A percentile compares a stretch with the other conserved stretches of the same genome.
phyloP scores from a whole-genome alignment of 352 stramenopile genomes.

The Phytophthora sansomeana region DNA sequence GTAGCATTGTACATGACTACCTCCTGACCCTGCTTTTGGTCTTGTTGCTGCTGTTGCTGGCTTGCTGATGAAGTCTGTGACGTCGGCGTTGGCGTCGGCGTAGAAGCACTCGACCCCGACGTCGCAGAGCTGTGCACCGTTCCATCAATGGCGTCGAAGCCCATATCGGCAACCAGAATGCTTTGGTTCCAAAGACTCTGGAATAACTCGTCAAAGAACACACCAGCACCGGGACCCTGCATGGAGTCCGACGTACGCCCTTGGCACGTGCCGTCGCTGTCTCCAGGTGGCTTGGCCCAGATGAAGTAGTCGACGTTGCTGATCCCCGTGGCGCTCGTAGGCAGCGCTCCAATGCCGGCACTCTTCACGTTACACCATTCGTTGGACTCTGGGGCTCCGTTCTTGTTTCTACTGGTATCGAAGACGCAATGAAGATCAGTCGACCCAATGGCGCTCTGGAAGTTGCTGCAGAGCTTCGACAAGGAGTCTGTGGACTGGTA shows the following conservation, averaged over 20 bases:
- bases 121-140: slow-evolving; percentile 25
- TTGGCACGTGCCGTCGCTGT: slow-evolving; percentile 66
- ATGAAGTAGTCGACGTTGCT: slow-evolving; percentile 75
- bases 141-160: slow-evolving; percentile 46
- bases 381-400: slow-evolving; percentile 43
- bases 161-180: slow-evolving; percentile 57
- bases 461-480: slow-evolving; percentile 57
- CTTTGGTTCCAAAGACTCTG: slow-evolving; percentile 74
- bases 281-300: slow-evolving; percentile 74
- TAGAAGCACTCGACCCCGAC: slow-evolving; percentile 22
- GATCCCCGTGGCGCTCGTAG: slow-evolving; percentile 60
- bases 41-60: slow-evolving; percentile 13
- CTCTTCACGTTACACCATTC: slow-evolving; percentile 81
- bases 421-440: slow-evolving; percentile 61
- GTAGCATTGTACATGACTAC: slow-evolving; percentile 22
- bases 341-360: slow-evolving; percentile 62
- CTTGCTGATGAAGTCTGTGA: slow-evolving; percentile 10
- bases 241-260: slow-evolving; percentile 55
- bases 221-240: slow-evolving; percentile 54
- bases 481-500: slow-evolving; percentile 68
- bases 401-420: slow-evolving; percentile 71
- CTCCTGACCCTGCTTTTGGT: slow-evolving; percentile 10
- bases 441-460: slow-evolving; percentile 57
- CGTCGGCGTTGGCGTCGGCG: slow-evolving; percentile 11
- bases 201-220: slow-evolving; percentile 71